phyloP scores from a whole-genome alignment of 2,329 filamentous ascomycete genomes.

The Dactylonectria estremocensis region DNA sequence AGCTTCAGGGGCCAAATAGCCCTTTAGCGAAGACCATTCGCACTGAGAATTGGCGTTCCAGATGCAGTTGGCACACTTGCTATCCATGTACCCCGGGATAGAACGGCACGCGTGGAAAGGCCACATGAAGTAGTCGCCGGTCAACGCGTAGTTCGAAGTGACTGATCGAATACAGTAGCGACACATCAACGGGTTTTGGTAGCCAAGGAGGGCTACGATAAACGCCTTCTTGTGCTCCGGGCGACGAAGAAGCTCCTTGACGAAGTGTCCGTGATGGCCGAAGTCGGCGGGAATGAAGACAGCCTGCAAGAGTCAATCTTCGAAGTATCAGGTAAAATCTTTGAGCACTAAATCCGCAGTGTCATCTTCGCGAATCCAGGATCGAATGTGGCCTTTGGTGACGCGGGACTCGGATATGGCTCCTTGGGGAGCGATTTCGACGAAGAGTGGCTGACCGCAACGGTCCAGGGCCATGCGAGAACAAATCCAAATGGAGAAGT shows the following conservation, averaged over 20 bases:
- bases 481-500: conserved; percentile 6
- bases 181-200: conserved; percentile 1
- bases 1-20: background rate
- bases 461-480: conserved; percentile 8
- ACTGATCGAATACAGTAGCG: background rate
- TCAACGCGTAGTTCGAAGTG: background rate
- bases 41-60: background rate
- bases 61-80: conserved; percentile 8
- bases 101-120: conserved; percentile 4
- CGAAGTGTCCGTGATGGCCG: conserved; percentile 11
- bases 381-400: background rate
- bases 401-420: background rate
- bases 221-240: conserved; percentile 9
- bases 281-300: conserved; percentile 16
- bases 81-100: background rate
- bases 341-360: background rate
- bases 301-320: background rate
- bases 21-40: background rate
- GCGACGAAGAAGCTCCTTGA: background rate
- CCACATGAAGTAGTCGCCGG: background rate
- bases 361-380: background rate
- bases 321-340: background rate
- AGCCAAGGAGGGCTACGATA: conserved; percentile 2
- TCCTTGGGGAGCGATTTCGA: conserved; percentile 13
- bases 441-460: conserved; percentile 1